Conservation (phyloP, 495 filamentous ascomycete species). For the Durotheca rogersii region DNA sequence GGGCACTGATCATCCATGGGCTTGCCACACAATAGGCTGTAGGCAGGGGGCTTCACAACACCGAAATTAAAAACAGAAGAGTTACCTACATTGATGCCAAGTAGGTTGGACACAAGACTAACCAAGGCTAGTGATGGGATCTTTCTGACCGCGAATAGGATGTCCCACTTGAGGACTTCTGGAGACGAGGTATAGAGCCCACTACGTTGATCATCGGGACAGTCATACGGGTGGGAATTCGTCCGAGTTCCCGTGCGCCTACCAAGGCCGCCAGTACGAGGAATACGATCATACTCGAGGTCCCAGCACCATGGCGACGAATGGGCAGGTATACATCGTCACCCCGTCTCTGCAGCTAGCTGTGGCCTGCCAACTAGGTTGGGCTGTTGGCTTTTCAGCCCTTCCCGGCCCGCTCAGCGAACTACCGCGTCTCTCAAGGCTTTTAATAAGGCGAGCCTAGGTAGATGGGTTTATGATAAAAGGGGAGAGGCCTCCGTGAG, state of each 20-base stretch:
- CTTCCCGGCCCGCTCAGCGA: conserved; percentile 4
- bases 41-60: too few species aligned
- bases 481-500: conserved; percentile 5
- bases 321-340: conserved; percentile 8
- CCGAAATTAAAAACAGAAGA: too few species aligned
- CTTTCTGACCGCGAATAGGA: not conserved
- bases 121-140: not conserved
- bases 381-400: conserved; percentile 21
- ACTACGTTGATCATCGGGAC: conserved; percentile 6
- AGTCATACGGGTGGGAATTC: conserved; percentile 19
- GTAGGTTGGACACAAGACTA: not conserved
- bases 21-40: not conserved
- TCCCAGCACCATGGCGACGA: conserved; percentile 8
- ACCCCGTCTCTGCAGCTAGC: conserved; percentile 15
- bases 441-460: conserved; percentile 7
- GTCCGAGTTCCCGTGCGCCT: conserved; percentile 1
- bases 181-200: not conserved
- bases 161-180: conserved; percentile 5
- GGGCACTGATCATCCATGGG: too few species aligned
- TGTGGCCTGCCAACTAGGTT: conserved; percentile 8
- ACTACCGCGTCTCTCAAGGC: conserved; percentile 1
- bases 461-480: conserved; percentile 12
- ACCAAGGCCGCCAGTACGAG: conserved; percentile 6
- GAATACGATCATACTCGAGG: conserved; percentile 6
- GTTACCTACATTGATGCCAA: too few species aligned